A percentile compares a stretch with the other conserved stretches of the same genome.
phyloP scores from a whole-genome alignment of 2,329 filamentous ascomycete genomes.

The Cladosporium sp. region DNA sequence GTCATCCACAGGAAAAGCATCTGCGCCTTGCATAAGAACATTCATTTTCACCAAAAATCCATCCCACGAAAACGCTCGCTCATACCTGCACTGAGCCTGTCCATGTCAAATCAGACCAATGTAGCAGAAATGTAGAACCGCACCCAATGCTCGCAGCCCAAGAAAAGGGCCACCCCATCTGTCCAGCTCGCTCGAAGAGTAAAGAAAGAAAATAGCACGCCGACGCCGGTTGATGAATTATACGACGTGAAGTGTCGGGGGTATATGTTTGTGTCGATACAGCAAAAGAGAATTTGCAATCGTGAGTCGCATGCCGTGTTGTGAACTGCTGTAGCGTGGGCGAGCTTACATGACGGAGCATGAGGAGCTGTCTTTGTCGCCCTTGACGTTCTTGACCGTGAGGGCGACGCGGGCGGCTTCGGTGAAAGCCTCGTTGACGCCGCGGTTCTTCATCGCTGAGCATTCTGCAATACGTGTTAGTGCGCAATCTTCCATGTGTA shows the following conservation, averaged over 20 bases:
- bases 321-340: not conserved
- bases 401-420: slow-evolving; percentile 94
- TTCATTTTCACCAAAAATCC: not conserved
- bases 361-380: slow-evolving; percentile 47
- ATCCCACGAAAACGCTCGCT: not conserved
- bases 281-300: slow-evolving; percentile 5
- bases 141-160: not conserved
- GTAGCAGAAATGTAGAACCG: not conserved
- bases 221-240: slow-evolving; percentile 2
- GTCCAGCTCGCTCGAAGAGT: not conserved
- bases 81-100: not conserved
- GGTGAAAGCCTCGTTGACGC: slow-evolving; percentile 97
- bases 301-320: not conserved
- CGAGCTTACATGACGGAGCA: slow-evolving; percentile 44
- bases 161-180: not conserved
- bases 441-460: slow-evolving; percentile 96
- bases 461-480: slow-evolving; percentile 64
- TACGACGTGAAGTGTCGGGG: slow-evolving; percentile 6
- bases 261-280: slow-evolving; percentile 9
- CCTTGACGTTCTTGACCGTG: slow-evolving; percentile 51
- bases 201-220: not conserved
- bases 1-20: not conserved
- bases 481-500: not conserved
- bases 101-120: not conserved
- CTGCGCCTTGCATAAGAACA: not conserved